Evolutionary conservation across 2,329 filamentous ascomycete genomes (phyloP), one percentile per base, ranked within the genome.

Genomic region (Kalaharituber pfeilii): DNA sequence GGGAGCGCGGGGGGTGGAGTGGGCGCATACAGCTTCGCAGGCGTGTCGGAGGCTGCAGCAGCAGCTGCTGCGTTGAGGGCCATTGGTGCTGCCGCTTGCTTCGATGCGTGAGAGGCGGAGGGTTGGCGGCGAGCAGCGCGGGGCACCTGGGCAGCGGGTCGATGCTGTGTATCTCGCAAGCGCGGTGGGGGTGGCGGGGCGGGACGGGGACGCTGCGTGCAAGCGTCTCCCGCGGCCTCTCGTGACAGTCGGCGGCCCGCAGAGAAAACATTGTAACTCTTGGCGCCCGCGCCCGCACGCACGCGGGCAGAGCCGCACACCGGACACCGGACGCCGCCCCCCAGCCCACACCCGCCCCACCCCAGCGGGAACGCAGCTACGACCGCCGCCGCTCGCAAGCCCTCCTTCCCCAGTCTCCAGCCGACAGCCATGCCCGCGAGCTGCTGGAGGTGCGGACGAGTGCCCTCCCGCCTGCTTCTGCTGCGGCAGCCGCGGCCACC

Each of bases 11-110:
- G 33, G 13, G 25, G 27, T 20, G 9, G 24, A 4, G 26, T 36
- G 25, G 30, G 30, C n/a, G 24, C 42, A 26, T 51, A 60, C 58
- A 59, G 50, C 56, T 49, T 45, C 39, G 59, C 58, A 30, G 52
- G 55, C 53, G 56, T 58, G 26, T 50, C 52, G 1, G 7, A 15
- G 1, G 15, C 7, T 9, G 2, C 20, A n/a, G n/a, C n/a, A n/a
- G n/a, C n/a, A n/a, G n/a, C n/a, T n/a, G n/a, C n/a, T n/a, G n/a
- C n/a, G n/a, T n/a, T n/a, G n/a, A n/a, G n/a, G 4, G 24, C 24
- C n/a, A 52, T 44, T 44, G 39, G 15, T 9, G n/a, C 9, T 9
- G 30, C 9, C n/a, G 9, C 30, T 20, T 26, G 49, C 26, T 51
- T 24, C 49, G 18, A 18, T 5, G 30, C 15, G 7, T 22, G n/a